Base-by-base conservation (phyloP, 1,139 yeast species). In the Petasospora fabianii region DNA sequence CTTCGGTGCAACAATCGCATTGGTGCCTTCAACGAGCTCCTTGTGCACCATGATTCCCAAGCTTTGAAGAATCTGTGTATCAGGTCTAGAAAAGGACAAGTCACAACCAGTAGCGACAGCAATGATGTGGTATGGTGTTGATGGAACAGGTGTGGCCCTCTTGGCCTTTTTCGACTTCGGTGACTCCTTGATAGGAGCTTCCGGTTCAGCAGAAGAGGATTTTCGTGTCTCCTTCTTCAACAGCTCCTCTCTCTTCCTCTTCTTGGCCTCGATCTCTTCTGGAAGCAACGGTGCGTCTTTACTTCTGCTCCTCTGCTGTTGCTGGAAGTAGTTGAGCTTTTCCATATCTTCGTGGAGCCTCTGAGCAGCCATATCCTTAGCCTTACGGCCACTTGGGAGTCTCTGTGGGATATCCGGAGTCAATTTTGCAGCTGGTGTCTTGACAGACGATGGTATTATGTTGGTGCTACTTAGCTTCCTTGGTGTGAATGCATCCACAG, bases 1-100 rank as follows among this genome's bases (percentile, higher is more conserved):
- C 46, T 79, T 77, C 2, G 97, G 96, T 0, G 97, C 92, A 14
- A 90, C 68, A 9, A 84, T 65, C 29, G 81, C 64, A 50, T 77
- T 73, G 18, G 65, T 55, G 24, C 62, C 61, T 28, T 64, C 66
- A 18, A 64, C 59, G 13, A 71, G 55, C 10, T 76, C 71, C 29
- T 66, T 69, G 12, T 73, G 71, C 11, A 73, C 58, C 14, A 51
- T 53, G 19, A 74, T 61, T 0, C 78, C 78, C 10, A 68, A 44
- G 22, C 54, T 54, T 13, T 50, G 51, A 19, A 73, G 48, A 1
- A 64, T 46, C 17, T 56, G 56, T n/a, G 54, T 54, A 49, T 65
- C 79, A 46, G 50, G 49, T 43, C 50, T 69, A 43, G 65, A 59
- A 12, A 80, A 48, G 3, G 63, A 66, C 21, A 61, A 66, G 42